phyloP scores from a whole-genome alignment of 2,329 filamentous ascomycete genomes.

The Scytalidium sp. region DNA sequence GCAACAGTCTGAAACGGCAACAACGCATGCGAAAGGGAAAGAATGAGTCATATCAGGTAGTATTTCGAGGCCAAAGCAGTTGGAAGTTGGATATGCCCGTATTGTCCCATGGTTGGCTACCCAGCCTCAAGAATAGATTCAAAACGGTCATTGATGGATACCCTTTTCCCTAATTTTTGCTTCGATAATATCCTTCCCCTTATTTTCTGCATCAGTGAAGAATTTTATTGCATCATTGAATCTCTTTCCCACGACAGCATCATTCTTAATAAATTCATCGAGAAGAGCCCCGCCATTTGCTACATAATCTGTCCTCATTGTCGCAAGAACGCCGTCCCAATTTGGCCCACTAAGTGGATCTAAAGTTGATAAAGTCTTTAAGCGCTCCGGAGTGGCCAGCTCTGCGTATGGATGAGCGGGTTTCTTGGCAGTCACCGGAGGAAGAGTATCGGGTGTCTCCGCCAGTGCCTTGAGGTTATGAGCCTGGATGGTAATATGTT shows the following conservation, averaged over 20 bases:
- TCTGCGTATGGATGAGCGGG: slow-evolving; percentile 36
- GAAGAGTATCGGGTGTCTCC: slow-evolving; percentile 34
- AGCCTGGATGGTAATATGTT: slow-evolving; percentile 42
- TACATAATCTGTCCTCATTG: slow-evolving; percentile 43
- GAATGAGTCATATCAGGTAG: too few species aligned
- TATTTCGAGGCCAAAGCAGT: not conserved
- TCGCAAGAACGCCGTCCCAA: slow-evolving; percentile 37
- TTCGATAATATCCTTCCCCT: slow-evolving; percentile 36
- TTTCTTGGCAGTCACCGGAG: slow-evolving; percentile 29
- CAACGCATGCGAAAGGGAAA: too few species aligned
- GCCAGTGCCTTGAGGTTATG: slow-evolving; percentile 36
- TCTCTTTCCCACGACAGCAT: slow-evolving; percentile 34
- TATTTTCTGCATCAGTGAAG: slow-evolving; percentile 36
- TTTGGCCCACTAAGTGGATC: slow-evolving; percentile 37
- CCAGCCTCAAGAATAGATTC: too few species aligned
- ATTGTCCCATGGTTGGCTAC: too few species aligned
- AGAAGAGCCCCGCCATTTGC: slow-evolving; percentile 40
- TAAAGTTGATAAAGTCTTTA: slow-evolving; percentile 31
- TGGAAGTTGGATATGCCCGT: too few species aligned
- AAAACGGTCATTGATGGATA: not conserved
- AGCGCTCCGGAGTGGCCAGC: slow-evolving; percentile 28
- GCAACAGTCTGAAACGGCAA: too few species aligned
- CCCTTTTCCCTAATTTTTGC: slow-evolving; percentile 20
- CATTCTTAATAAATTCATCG: slow-evolving; percentile 37
- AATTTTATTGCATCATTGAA: slow-evolving; percentile 36